Evolutionary conservation across 306 rosid genomes (phyloP).

Genomic region (Spatholobus suberectus): DNA sequence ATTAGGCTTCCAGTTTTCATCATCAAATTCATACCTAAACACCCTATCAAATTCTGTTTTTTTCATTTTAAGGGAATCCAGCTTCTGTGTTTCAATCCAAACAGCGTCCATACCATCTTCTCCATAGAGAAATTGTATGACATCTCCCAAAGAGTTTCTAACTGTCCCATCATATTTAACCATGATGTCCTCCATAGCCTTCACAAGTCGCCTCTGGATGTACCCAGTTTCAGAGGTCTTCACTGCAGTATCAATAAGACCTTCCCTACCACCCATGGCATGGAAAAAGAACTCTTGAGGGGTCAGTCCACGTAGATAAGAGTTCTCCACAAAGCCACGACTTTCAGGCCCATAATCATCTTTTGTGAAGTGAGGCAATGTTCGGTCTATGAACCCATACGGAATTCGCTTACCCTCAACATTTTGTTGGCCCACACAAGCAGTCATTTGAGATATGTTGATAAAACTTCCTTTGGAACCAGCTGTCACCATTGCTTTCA

Average conservation of each 20-base stretch:
- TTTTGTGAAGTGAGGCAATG: slow-evolving; percentile 95
- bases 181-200: slow-evolving; percentile 99
- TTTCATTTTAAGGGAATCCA: slow-evolving; percentile 95
- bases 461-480: slow-evolving; percentile 99
- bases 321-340: slow-evolving; percentile 99
- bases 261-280: slow-evolving; percentile 99
- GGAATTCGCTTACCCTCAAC: slow-evolving; percentile 99
- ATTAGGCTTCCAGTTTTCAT: slow-evolving; percentile 92
- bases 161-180: slow-evolving; percentile 99
- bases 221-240: slow-evolving; percentile 99
- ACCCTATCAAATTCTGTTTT: slow-evolving; percentile 81
- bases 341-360: slow-evolving; percentile 99
- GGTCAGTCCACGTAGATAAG: slow-evolving; percentile 94
- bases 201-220: slow-evolving; percentile 96
- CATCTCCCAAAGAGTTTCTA: slow-evolving; percentile 96
- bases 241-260: slow-evolving; percentile 99
- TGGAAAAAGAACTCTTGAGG: slow-evolving; percentile 99
- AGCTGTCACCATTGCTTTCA: slow-evolving; percentile 99
- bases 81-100: slow-evolving; percentile 96
- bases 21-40: slow-evolving; percentile 87
- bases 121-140: slow-evolving; percentile 96
- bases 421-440: slow-evolving; percentile 99
- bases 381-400: slow-evolving; percentile 92
- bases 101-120: slow-evolving; percentile 99
- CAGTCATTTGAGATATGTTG: slow-evolving; percentile 99